Conservation (phyloP, 2,329 filamentous ascomycete genomes). For the Onygenales sp. region DNA sequence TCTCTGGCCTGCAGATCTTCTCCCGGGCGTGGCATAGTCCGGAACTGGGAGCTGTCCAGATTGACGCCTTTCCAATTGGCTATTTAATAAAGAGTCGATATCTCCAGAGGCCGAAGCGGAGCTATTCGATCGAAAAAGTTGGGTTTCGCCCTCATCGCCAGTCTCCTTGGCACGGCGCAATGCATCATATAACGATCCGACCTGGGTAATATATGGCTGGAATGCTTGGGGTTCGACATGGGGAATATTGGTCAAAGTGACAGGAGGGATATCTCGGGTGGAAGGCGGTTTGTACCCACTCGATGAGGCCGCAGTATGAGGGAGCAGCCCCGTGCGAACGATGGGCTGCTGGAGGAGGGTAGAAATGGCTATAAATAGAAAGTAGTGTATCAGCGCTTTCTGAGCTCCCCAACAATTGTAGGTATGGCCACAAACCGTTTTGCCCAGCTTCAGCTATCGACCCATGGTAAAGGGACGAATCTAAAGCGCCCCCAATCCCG, state of each 20-base stretch:
- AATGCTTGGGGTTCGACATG: slow-evolving; percentile 74
- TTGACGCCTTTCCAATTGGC: slow-evolving; percentile 32
- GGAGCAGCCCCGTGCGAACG: slow-evolving; percentile 73
- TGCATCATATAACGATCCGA: slow-evolving; percentile 80
- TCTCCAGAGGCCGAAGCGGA: slow-evolving; percentile 38
- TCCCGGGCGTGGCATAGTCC: neutral
- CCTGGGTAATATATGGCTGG: slow-evolving; percentile 71
- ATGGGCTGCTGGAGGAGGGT: slow-evolving; percentile 66
- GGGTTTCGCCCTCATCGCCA: slow-evolving; percentile 52
- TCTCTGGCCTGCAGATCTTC: slow-evolving; percentile 14
- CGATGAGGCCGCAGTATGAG: slow-evolving; percentile 60
- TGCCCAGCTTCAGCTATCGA: slow-evolving; percentile 58
- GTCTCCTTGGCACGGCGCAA: slow-evolving; percentile 75
- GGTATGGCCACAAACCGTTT: slow-evolving; percentile 45
- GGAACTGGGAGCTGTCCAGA: slow-evolving; percentile 13
- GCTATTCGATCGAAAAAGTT: slow-evolving; percentile 37
- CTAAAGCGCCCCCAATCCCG: slow-evolving; percentile 76
- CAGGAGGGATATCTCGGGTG: slow-evolving; percentile 81
- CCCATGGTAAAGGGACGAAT: slow-evolving; percentile 52
- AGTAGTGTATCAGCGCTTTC: neutral
- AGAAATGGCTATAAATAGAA: slow-evolving; percentile 56
- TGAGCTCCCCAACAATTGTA: neutral
- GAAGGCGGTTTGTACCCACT: slow-evolving; percentile 75
- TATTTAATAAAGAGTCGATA: slow-evolving; percentile 39
- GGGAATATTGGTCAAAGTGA: slow-evolving; percentile 78